Conservation (phyloP, 1,284 basidiomycete genomes). For the Ceratobasidium papillatum region DNA sequence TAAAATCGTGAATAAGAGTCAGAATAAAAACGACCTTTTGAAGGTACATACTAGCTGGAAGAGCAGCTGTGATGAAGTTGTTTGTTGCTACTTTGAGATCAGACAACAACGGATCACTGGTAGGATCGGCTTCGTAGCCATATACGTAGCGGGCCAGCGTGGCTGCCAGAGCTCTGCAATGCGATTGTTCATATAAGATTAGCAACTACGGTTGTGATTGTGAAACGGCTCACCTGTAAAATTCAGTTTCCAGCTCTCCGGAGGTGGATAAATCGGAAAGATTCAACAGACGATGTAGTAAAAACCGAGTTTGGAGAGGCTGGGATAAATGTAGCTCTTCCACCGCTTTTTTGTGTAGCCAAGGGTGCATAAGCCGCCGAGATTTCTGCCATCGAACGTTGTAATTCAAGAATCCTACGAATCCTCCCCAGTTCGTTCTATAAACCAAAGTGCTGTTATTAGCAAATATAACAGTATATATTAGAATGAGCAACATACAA, state of each 20-base stretch:
- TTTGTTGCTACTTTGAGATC: conserved; percentile 5
- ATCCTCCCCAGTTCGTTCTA: conserved; percentile 11
- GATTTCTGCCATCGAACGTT: conserved; percentile 46
- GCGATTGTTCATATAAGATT: neutral
- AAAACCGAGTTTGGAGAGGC: conserved; percentile 21
- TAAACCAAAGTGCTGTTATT: neutral
- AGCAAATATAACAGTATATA: neutral
- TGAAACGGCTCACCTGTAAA: conserved; percentile 5
- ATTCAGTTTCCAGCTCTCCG: neutral
- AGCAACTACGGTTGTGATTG: too few relatives aligned
- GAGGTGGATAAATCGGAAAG: conserved; percentile 19
- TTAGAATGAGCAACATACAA: neutral
- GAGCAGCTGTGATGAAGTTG: neutral
- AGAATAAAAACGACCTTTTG: neutral
- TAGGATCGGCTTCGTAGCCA: conserved; percentile 36
- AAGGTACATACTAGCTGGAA: conserved; percentile 24
- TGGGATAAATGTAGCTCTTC: conserved; percentile 44
- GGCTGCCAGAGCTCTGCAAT: neutral
- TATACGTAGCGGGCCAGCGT: conserved; percentile 16
- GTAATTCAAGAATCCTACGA: conserved; percentile 18
- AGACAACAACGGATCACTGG: neutral
- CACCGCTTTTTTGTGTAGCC: conserved; percentile 46
- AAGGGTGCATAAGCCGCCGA: conserved; percentile 47
- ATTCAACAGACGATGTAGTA: neutral
- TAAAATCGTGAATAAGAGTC: neutral